Conservation (phyloP, 176 grass and related monocot genomes). For the Lolium rigidum region DNA sequence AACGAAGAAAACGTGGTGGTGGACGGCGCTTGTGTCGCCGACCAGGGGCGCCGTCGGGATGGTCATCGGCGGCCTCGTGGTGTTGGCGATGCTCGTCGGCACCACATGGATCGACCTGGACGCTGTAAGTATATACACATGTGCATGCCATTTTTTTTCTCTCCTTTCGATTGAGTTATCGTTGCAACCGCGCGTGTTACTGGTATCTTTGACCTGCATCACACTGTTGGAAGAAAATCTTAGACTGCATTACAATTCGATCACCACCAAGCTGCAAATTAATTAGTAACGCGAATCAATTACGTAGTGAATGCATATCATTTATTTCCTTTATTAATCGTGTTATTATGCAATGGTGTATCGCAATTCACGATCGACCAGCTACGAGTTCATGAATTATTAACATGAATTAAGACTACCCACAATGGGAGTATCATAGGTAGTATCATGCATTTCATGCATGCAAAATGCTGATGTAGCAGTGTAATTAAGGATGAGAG, state of each 20-base stretch:
- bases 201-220: too few relatives aligned
- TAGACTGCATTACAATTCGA: background rate
- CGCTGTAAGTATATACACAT: background rate
- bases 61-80: constrained; percentile 47
- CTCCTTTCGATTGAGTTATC: background rate
- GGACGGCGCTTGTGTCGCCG: background rate
- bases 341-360: background rate
- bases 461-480: too few relatives aligned
- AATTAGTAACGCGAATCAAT: too few relatives aligned
- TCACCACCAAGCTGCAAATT: background rate
- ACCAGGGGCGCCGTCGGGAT: constrained; percentile 44
- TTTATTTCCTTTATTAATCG: background rate
- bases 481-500: too few relatives aligned
- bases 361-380: too few relatives aligned
- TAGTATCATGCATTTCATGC: too few relatives aligned
- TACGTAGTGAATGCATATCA: too few relatives aligned
- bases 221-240: background rate
- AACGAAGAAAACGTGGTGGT: background rate
- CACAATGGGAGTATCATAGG: too few relatives aligned
- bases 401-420: too few relatives aligned
- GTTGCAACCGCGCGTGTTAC: too few relatives aligned
- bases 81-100: constrained; percentile 43
- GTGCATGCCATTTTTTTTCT: background rate
- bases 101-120: constrained; percentile 31
- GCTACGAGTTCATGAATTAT: too few relatives aligned